Percentiles rank a stretch among this genome's conserved stretches.
These are phyloP conservation scores for Albifimbria verrucaria DNA, from an alignment of 2,329 filamentous ascomycete species.

Conservation along the genomic window DNA sequence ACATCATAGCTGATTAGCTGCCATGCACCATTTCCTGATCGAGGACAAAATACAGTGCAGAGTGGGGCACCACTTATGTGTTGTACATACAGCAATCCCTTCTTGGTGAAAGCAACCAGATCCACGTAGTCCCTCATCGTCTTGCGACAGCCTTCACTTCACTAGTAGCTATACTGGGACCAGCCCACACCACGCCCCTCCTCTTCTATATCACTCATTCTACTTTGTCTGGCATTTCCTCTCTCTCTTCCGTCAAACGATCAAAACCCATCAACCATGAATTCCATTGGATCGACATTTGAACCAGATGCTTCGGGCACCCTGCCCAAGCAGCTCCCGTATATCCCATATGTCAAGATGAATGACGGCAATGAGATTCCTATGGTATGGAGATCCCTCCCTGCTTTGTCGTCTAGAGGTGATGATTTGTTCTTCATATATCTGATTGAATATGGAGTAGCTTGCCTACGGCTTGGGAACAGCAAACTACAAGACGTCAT, in stretches of 20 bases:
- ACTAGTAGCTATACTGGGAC: too few relatives aligned
- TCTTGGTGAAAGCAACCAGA: too few relatives aligned
- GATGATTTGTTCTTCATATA: background rate
- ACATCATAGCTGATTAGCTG: background rate
- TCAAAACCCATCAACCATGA: slow-evolving; percentile 29
- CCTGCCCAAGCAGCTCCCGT: slow-evolving; percentile 35
- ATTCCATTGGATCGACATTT: slow-evolving; percentile 37
- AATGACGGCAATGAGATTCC: slow-evolving; percentile 74
- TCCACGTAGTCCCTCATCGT: too few relatives aligned
- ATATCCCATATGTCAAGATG: slow-evolving; percentile 60
- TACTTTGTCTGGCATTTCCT: background rate
- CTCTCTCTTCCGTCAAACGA: background rate
- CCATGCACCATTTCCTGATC: too few relatives aligned
- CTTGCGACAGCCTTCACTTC: too few relatives aligned
- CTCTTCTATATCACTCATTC: background rate
- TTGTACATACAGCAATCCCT: too few relatives aligned
- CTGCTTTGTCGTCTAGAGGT: background rate
- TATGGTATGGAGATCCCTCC: slow-evolving; percentile 43
- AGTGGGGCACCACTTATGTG: too few relatives aligned
- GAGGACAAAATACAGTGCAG: too few relatives aligned
- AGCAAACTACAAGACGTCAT: slow-evolving; percentile 55
- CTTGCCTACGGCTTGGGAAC: slow-evolving; percentile 72
- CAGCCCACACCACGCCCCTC: too few relatives aligned
- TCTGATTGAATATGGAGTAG: slow-evolving; percentile 31
- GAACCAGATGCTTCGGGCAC: slow-evolving; percentile 35